Evolutionary conservation across 2,329 filamentous ascomycete genomes (phyloP).

Genomic region (Fusarium fujikuroi): DNA sequence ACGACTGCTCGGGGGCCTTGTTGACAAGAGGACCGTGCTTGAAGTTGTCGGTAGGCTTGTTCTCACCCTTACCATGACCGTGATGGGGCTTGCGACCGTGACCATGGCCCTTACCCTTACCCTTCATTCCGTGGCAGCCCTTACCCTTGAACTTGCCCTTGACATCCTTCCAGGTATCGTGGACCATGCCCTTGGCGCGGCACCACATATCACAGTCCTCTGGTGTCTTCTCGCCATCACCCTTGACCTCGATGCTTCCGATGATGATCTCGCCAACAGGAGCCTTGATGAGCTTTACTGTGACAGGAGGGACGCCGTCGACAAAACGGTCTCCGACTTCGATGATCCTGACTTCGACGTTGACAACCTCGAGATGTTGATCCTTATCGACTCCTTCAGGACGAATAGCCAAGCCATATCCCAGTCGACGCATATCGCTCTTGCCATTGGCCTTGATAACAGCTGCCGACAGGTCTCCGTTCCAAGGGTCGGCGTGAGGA

Average conservation of each 20-base stretch:
- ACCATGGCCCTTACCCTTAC: not conserved
- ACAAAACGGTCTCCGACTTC: conserved; percentile 68
- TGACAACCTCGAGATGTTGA: conserved; percentile 62
- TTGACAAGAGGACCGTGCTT: conserved; percentile 19
- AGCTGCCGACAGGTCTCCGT: conserved; percentile 56
- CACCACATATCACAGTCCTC: conserved; percentile 62
- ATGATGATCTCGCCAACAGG: conserved; percentile 66
- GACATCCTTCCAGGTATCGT: conserved; percentile 43
- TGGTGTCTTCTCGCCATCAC: conserved; percentile 26
- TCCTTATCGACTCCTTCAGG: conserved; percentile 60
- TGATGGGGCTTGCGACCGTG: conserved; percentile 26
- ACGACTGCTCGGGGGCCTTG: conserved; percentile 47
- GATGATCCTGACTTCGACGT: conserved; percentile 67
- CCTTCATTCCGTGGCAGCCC: conserved; percentile 43
- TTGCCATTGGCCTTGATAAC: conserved; percentile 56
- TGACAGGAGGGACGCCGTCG: conserved; percentile 64
- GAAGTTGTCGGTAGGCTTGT: conserved; percentile 38
- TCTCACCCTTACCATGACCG: conserved; percentile 31
- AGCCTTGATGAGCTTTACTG: conserved; percentile 71
- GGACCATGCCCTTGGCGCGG: conserved; percentile 55
- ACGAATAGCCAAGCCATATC: conserved; percentile 59
- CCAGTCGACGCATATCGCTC: conserved; percentile 55
- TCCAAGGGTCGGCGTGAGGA: conserved; percentile 60
- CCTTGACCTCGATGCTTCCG: conserved; percentile 55
- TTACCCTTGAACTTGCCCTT: conserved; percentile 42